Evolutionary conservation across 73 alveolate species (phyloP), one percentile per base, ranked within the genome.

Genomic region (Paramecium pentaurelia): DNA sequence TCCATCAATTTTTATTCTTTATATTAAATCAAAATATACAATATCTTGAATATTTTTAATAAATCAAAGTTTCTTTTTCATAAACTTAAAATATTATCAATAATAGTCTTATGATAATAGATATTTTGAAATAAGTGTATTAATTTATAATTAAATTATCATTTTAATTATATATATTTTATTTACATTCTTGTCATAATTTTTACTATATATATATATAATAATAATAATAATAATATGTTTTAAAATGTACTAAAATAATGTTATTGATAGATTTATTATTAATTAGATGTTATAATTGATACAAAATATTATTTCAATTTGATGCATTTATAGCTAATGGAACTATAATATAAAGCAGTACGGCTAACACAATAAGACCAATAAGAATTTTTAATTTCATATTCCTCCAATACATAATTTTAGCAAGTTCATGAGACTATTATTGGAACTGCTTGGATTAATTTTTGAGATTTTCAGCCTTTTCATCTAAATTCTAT

Each of bases 371-470:
- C 20, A 80, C 73, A 0, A 80, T 80, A 20, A 80, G 75, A 6
- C 91, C 91, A 20, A 80, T 80, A 22, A 47, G 30, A 40, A 80
- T 80, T 25, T 80, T 80, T 18, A 80, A 40, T 80, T 80, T 80
- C 71, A 49, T 49, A 36, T 80, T 80, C 32, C 91, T 80, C 91
- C 91, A 80, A 80, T 80, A 80, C 91, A 80, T 80, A 22, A 80
- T 80, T 47, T 42, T 80, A 32, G 91, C 91, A 20, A 80, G 47
- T 38, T 80, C 91, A 32, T 34, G 47, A 4, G 91, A 60, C 8
- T 80, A 44, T 25, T 47, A 30, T 8, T 80, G 28, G 38, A 80
- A 80, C 30, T 40, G 47, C 27, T 80, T 25, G 2, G 91, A 80
- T 12, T 80, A 45, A 20, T 6, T 18, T 80, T 44, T 80, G 58